Conservation (phyloP, 176 grass and related monocot genomes). For the Hordeum vulgare region DNA sequence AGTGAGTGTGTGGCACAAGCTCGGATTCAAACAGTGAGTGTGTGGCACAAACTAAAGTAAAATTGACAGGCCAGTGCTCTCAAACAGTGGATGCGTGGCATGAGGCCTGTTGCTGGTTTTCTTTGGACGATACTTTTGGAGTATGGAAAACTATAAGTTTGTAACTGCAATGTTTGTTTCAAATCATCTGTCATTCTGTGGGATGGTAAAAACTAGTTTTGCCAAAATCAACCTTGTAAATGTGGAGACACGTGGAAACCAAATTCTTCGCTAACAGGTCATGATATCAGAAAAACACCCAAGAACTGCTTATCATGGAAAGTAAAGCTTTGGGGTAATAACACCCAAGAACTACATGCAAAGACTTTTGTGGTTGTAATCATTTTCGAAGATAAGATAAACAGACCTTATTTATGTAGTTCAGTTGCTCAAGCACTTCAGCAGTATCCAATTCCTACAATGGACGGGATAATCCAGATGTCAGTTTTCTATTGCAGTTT, state of each 20-base stretch:
- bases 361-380: background rate
- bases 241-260: background rate
- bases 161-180: background rate
- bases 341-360: background rate
- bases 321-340: background rate
- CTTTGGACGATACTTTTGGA: background rate
- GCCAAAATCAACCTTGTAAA: background rate
- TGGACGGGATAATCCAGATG: background rate
- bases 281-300: background rate
- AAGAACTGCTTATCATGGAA: background rate
- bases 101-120: background rate
- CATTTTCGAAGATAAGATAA: slow-evolving; percentile 5
- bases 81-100: too few relatives aligned
- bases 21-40: background rate
- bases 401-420: slow-evolving; percentile 51
- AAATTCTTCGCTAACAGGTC: background rate
- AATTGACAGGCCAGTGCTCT: background rate
- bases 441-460: slow-evolving; percentile 57
- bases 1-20: background rate
- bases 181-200: background rate
- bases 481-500: background rate
- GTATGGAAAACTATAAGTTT: background rate
- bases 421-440: slow-evolving; percentile 56
- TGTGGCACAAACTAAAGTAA: background rate
- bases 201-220: background rate